phyloP scores from a whole-genome alignment of 495 filamentous ascomycete species.

The Xylaria nigripes region DNA sequence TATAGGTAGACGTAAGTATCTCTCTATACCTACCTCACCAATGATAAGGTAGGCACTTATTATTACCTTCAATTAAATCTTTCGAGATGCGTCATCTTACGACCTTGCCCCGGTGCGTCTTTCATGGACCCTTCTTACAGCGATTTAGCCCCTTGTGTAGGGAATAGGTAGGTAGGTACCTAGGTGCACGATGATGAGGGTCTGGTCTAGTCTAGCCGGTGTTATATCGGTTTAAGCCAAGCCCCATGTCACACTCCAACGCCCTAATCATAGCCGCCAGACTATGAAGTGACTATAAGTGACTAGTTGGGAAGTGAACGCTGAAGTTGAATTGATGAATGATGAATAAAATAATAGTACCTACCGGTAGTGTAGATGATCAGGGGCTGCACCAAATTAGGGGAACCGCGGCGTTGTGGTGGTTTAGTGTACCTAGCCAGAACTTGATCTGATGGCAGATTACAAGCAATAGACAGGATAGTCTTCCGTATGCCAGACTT shows the following conservation, averaged over 20 bases:
- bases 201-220: not conserved
- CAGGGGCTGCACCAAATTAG: constrained; percentile 7
- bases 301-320: not conserved
- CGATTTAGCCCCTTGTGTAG: too few species aligned
- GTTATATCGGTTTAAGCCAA: not conserved
- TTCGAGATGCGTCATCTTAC: too few species aligned
- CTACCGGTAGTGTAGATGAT: not conserved
- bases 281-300: not conserved
- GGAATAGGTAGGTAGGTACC: too few species aligned
- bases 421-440: not conserved
- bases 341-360: not conserved
- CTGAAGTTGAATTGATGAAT: not conserved
- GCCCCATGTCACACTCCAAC: constrained; percentile 3
- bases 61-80: too few species aligned
- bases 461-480: not conserved
- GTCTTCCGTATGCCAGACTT: not conserved
- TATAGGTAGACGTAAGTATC: too few species aligned
- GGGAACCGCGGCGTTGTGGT: not conserved
- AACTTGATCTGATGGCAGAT: constrained; percentile 5
- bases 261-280: not conserved
- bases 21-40: too few species aligned
- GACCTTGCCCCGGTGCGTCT: too few species aligned
- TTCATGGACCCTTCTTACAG: too few species aligned
- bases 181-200: too few species aligned
- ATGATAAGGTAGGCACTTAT: too few species aligned